Conservation (phyloP, 306 rosid genomes). For the Trifolium pratense region DNA sequence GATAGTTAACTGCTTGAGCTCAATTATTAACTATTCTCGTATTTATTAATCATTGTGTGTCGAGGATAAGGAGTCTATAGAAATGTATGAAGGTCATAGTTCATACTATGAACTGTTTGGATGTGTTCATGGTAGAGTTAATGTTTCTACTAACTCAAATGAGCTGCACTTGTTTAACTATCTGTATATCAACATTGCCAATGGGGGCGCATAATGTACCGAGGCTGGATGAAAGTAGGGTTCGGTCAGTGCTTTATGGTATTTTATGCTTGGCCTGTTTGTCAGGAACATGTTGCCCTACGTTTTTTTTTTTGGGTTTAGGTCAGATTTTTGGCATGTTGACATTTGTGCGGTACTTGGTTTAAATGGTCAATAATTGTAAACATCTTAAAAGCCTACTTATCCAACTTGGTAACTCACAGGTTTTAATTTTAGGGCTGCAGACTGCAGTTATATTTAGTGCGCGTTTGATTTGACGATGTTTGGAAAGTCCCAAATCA, state of each 20-base stretch:
- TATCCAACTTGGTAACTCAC: conserved; percentile 20
- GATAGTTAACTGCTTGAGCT: not conserved
- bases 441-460: conserved; percentile 6
- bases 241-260: not conserved
- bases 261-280: not conserved
- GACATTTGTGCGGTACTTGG: not conserved
- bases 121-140: not conserved
- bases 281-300: not conserved
- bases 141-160: not conserved
- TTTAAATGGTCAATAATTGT: conserved; percentile 32
- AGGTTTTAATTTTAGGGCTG: conserved; percentile 33
- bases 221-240: conserved; percentile 14
- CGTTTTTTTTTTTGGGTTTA: not conserved
- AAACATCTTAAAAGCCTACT: not conserved
- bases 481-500: not conserved
- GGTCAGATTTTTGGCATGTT: not conserved
- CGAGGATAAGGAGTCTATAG: not conserved
- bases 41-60: conserved; percentile 17
- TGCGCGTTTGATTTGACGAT: not conserved
- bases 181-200: not conserved
- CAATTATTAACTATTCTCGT: conserved; percentile 7
- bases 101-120: not conserved
- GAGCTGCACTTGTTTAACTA: conserved; percentile 2
- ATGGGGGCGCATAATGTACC: not conserved
- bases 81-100: not conserved